phyloP scores from a whole-genome alignment of 163 green algal genomes.

The Scenedesmus sp. region DNA sequence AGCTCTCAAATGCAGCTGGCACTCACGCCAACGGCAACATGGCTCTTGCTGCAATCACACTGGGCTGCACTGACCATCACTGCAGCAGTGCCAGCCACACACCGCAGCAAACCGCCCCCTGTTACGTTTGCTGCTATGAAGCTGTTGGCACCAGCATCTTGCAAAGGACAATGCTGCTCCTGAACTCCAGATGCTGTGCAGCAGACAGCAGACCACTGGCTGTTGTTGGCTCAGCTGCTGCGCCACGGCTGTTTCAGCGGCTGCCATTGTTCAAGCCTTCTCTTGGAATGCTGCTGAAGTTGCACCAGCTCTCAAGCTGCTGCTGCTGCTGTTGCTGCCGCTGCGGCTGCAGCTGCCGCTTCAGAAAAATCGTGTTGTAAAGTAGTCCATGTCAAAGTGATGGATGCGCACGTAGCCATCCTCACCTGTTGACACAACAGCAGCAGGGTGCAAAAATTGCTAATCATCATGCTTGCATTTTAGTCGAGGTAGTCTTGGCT shows the following conservation, averaged over 20 bases:
- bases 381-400: constrained; percentile 90
- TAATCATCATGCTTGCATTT: neutral
- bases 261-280: no score
- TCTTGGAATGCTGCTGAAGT: no score
- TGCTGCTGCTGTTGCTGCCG: neutral
- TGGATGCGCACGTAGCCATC: constrained; percentile 98
- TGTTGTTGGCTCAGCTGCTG: neutral
- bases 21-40: no score
- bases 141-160: neutral
- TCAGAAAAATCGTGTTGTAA: constrained; percentile 37
- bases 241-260: no score
- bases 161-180: neutral
- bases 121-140: no score
- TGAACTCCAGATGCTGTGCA: neutral
- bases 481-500: no score
- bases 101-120: neutral
- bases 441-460: neutral
- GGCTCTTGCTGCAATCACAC: no score
- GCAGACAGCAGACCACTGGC: neutral
- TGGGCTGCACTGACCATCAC: neutral
- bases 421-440: constrained; percentile 73
- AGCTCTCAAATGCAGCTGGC: no score
- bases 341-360: neutral
- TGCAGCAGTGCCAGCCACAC: neutral
- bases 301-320: neutral